Percentiles rank a stretch among this genome's conserved stretches.
phyloP scores from a whole-genome alignment of 306 rosid species.

The Heteromeles arbutifolia region DNA sequence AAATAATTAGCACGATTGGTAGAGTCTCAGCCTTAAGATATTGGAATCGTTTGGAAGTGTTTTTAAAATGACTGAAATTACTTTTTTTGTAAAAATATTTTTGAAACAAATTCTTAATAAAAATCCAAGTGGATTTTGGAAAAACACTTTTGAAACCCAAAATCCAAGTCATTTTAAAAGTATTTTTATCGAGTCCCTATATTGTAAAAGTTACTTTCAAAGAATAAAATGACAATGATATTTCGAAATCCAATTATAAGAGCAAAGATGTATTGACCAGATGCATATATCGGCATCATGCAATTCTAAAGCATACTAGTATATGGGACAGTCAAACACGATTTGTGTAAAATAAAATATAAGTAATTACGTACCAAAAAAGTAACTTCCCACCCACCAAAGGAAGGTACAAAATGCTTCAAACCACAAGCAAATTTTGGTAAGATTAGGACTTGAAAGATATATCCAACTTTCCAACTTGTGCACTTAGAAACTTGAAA shows the following conservation, averaged over 20 bases:
- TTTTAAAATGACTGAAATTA: too few species aligned
- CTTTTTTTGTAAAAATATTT: too few species aligned
- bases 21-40: conserved; percentile 25
- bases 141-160: too few species aligned
- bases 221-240: conserved; percentile 23
- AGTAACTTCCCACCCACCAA: conserved; percentile 44
- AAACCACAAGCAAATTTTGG: conserved; percentile 29
- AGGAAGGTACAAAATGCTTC: conserved; percentile 26
- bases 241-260: conserved; percentile 10
- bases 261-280: conserved; percentile 22
- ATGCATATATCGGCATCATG: conserved; percentile 16
- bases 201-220: conserved; percentile 19
- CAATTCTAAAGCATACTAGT: conserved; percentile 31
- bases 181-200: too few species aligned
- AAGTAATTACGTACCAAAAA: conserved; percentile 7
- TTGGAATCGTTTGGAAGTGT: too few species aligned
- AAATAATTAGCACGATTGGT: conserved; percentile 20
- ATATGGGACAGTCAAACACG: conserved; percentile 27
- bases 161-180: too few species aligned
- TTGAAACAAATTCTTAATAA: too few species aligned
- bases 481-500: conserved; percentile 20
- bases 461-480: conserved; percentile 19
- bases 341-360: conserved; percentile 1
- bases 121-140: too few species aligned
- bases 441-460: conserved; percentile 31